Conservation (phyloP, 495 filamentous ascomycete species). For the Aspergillus sclerotiicarbonarius region DNA sequence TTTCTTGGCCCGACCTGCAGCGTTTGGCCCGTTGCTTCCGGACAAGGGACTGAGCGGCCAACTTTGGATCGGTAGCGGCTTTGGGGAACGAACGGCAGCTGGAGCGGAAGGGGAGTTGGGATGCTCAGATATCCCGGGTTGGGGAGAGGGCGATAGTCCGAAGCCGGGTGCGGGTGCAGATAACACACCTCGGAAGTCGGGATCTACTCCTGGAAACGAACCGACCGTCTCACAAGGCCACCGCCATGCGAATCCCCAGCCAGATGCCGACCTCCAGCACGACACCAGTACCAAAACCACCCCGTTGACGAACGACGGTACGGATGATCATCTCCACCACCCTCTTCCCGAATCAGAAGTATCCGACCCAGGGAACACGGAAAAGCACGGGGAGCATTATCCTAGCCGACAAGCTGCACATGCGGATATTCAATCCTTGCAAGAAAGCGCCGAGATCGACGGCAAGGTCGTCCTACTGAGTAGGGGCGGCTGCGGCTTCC, state of each 20-base stretch:
- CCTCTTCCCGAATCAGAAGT: constrained; percentile 51
- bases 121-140: constrained; percentile 95
- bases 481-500: constrained; percentile 90
- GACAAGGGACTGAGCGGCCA: constrained; percentile 74
- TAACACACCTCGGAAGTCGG: constrained; percentile 29
- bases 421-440: constrained; percentile 91
- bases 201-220: constrained; percentile 26
- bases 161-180: constrained; percentile 29
- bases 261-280: constrained; percentile 23
- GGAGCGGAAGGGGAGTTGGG: constrained; percentile 83
- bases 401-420: constrained; percentile 54
- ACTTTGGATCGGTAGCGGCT: constrained; percentile 87
- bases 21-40: constrained; percentile 82
- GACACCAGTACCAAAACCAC: constrained; percentile 16
- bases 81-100: constrained; percentile 64
- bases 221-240: constrained; percentile 18
- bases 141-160: constrained; percentile 58
- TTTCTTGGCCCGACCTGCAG: constrained; percentile 88
- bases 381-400: constrained; percentile 40
- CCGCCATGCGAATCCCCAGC: constrained; percentile 27
- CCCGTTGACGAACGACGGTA: constrained; percentile 68
- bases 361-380: constrained; percentile 27
- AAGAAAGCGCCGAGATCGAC: constrained; percentile 90
- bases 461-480: constrained; percentile 90
- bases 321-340: constrained; percentile 86